A percentile compares a stretch with the other conserved stretches of the same genome.
phyloP scores from a whole-genome alignment of 176 grass and related monocot genomes.

The Zizania latifolia region DNA sequence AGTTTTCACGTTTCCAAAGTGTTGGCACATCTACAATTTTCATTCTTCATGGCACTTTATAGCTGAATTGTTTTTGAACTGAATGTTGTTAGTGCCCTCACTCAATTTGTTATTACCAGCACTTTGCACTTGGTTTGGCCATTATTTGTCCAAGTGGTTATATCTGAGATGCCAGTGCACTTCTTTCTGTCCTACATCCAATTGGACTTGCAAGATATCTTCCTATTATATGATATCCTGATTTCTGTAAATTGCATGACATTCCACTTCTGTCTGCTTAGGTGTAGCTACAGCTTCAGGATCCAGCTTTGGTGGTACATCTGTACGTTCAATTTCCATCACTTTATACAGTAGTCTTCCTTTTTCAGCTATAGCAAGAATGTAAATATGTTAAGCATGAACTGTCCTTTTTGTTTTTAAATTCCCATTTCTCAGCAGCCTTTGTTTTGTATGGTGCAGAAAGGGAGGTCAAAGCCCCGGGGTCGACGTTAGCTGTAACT shows the following conservation, averaged over 20 bases:
- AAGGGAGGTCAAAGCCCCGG: slow-evolving; percentile 65
- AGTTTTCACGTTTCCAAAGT: not conserved
- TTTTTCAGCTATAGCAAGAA: not conserved
- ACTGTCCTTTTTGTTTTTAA: not conserved
- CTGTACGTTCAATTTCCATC: slow-evolving; percentile 51
- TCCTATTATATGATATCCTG: not conserved
- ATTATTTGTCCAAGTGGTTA: not conserved
- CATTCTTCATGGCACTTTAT: not conserved
- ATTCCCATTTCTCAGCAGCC: not conserved
- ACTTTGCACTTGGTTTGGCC: not conserved
- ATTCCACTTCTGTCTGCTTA: slow-evolving; percentile 22
- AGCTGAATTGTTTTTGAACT: not conserved
- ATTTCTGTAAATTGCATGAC: slow-evolving; percentile 14
- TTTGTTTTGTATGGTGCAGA: slow-evolving; percentile 45
- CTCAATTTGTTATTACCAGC: not conserved
- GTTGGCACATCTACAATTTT: not conserved
- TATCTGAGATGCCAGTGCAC: not conserved
- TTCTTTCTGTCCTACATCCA: not conserved
- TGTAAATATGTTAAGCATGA: not conserved
- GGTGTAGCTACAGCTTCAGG: slow-evolving; percentile 73
- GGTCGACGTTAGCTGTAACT: slow-evolving; percentile 47
- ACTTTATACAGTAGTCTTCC: not conserved
- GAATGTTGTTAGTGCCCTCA: not conserved
- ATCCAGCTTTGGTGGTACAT: slow-evolving; percentile 80
- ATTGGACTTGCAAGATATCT: not conserved